These are phyloP conservation scores for Selaginella tamariscina DNA, from an alignment of 75 land plant species.

Conservation along the genomic window DNA sequence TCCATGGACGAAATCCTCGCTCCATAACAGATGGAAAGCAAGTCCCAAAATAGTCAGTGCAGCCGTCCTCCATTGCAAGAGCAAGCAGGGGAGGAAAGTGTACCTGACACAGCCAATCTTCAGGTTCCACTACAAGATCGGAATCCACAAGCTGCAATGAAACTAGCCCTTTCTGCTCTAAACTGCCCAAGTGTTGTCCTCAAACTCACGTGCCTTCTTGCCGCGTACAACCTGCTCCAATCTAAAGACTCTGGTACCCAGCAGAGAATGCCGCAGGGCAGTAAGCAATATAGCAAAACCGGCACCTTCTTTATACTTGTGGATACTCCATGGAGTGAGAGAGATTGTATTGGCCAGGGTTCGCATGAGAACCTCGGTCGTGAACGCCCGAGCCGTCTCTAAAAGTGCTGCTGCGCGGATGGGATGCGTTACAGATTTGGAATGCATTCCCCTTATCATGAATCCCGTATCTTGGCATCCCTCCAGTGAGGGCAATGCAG, in stretches of 20 bases:
- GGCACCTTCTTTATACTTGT: background rate
- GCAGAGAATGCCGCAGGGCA: slow-evolving; percentile 2
- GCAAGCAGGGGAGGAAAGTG: slow-evolving; percentile 1
- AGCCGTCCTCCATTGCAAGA: background rate
- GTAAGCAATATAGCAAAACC: background rate
- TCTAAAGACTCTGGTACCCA: background rate
- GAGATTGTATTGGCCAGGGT: background rate
- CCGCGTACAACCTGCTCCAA: background rate
- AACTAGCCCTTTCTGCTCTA: background rate
- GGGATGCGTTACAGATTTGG: background rate
- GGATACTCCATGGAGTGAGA: background rate
- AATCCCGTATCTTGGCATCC: background rate
- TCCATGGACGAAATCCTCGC: background rate
- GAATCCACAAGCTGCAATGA: slow-evolving; percentile 1
- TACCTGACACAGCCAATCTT: background rate
- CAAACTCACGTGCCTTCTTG: background rate
- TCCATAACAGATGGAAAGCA: background rate
- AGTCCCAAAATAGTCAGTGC: background rate
- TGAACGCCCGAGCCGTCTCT: background rate
- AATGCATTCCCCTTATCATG: background rate
- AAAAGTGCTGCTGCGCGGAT: background rate
- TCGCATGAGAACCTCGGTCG: background rate
- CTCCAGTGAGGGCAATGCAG: background rate
- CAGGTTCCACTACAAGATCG: background rate
- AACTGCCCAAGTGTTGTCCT: background rate